Evolutionary conservation across 305 asterid species (phyloP), one percentile per base, ranked within the genome.

Genomic region (Euphrasia arctica): DNA sequence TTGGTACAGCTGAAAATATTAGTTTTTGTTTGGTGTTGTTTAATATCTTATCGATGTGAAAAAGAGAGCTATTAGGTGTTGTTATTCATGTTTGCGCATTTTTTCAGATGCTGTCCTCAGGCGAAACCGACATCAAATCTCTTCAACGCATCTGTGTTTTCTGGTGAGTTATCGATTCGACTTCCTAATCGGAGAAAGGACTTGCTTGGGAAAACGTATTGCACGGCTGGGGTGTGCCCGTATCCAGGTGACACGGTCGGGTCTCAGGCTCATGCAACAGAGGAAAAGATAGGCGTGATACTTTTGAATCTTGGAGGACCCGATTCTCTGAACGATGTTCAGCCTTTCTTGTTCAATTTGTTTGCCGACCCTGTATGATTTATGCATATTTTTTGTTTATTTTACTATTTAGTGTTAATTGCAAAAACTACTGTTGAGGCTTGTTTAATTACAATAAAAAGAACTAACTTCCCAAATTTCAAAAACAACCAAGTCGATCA

Each of bases 301-400:
- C 90, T 87, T 78, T 80, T 87, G 80, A 85, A 87, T 82, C 95
- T 87, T 60, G 92, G 93, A 75, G 95, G 95, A 45, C 95, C 95
- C 0, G 94, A 85, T n/a, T 85, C 96, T 34, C 85, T 88, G 36
- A 63, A 80, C 29, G 96, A 88, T 70, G 96, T 88, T 72, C 96
- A 88, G 75, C 96, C 94, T 9, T 88, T 85, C 75, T 65, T 88
- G 78, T 88, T 70, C 80, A 87, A 87, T 70, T 73, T 87, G 65
- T 82, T 87, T 73, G 91, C 91, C 15, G 91, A 87, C 55, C 91
- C 91, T 48, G 95, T 87, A 80, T 60, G 86, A 58, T 67, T 39
- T 55, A 3, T 45, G 36, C 8, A 42, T 27, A 31, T 18, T 0
- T 13, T 10, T 11, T 29, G 56, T 66, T 39, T 29, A 31, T 18